Base-by-base conservation (phyloP, 768 basidiomycete species). In the Mycena galericulata region DNA sequence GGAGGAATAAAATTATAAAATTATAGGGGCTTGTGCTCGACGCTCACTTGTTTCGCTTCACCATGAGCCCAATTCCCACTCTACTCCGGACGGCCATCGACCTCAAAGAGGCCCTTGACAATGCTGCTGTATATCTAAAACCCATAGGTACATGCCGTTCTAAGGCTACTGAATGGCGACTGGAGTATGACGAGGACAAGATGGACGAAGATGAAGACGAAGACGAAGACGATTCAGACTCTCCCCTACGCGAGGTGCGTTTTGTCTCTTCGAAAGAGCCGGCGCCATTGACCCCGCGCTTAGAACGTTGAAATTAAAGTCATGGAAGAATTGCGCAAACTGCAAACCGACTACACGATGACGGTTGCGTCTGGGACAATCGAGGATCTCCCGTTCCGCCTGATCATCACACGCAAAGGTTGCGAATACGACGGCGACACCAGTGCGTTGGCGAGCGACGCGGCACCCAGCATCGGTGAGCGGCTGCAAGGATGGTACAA, bases 401-500 rank as follows among this genome's bases (percentile, higher is more conserved):
- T 65, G 2, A 65, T 22, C 34, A 65, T 65, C 46, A 41, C 46
- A 3, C 47, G 63, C 20, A 6, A 45, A 6, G 46, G 47, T 36
- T 65, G 56, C 29, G 55, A 65, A 65, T 57, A 50, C 22, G 36
- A 65, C 1, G 55, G 34, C 7, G 55, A 50, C 0, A 29, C 57
- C 55, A 30, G 24, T 15, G 45, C 34, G 14, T 27, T 34, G 18
- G 30, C 27, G 29, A 26, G 40, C 22, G 27, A 20, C n/a, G 18
- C 24, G 12, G 22, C 49, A 9, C 29, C 17, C 45, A 38, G 26
- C 1, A 43, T 26, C 26, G 29, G 27, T 22, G 51, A 62, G 45
- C 53, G 61, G 46, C 38, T 61, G 38, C 26, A 18, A 24, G n/a
- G 20, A 36, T 67, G 62, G 67, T 70, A 72, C 53, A 62, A 74